Base-by-base conservation (phyloP, 306 rosid species). In the Vigna hirtella region DNA sequence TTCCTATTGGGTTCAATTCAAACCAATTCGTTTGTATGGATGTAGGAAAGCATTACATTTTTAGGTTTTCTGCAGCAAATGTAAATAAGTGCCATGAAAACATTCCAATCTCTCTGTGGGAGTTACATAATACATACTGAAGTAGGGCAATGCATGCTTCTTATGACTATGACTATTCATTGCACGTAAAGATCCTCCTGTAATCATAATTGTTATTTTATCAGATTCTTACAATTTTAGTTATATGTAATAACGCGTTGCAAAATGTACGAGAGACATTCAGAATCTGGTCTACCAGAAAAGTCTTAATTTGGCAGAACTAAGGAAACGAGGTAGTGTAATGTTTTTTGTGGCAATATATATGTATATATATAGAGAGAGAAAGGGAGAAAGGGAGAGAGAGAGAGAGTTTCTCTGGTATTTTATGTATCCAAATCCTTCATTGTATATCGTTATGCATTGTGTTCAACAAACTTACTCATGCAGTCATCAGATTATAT, bases 21-120 rank as follows among this genome's bases (percentile, higher is more conserved):
- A 66, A 45, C 8, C 56, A 47, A 15, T 49, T 26, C 47, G 26
- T 28, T 49, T 50, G 51, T n/a, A 9, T n/a, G 26, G 57, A 40
- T 7, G 43, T 0, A 5, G 8, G 40, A 34, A 34, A 5, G 1
- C 40, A 34, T 34, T 38, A 6, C 1, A 40, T 40, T 40, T 47
- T 68, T 68, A 22, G 22, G 7, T 68, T 68, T 47, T 18, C 24
- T 13, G 67, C 67, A 45, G 56, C 56, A 67, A 47, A 28, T 62
- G 67, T 10, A 45, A 24, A 45, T 49, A 40, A 42, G 59, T 49
- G 15, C 26, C 45, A 7, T 16, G 7, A n/a, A 30, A 63, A 3
- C 26, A 5, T 63, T 63, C 14, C 26, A 63, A 9, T 63, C 14
- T 63, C 26, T 63, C 47, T 34, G 47, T 42, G 9, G 47, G 47